Evolutionary conservation across 805 yeast species (phyloP).

Genomic region (Yamadazyma tumulicola): DNA sequence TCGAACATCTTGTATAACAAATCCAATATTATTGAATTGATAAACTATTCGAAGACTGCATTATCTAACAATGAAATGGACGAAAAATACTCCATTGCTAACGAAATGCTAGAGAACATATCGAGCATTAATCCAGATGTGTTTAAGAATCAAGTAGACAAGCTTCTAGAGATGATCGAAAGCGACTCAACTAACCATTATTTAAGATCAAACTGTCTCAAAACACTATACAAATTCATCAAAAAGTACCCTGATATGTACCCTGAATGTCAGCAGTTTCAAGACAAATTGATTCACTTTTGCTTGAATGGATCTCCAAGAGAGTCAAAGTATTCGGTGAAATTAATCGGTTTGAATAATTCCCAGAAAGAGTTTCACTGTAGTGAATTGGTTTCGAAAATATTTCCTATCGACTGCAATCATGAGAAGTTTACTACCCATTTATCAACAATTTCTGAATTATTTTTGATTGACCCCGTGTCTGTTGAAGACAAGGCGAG

Average conservation of each 20-base stretch:
- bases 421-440: slow-evolving; percentile 47
- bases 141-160: slow-evolving; percentile 55
- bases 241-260: slow-evolving; percentile 47
- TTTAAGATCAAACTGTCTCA: slow-evolving; percentile 42
- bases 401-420: slow-evolving; percentile 50
- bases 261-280: slow-evolving; percentile 42
- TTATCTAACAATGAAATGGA: slow-evolving; percentile 11
- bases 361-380: slow-evolving; percentile 39
- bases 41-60: slow-evolving; percentile 42
- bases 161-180: slow-evolving; percentile 40
- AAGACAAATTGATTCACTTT: slow-evolving; percentile 42
- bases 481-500: slow-evolving; percentile 51
- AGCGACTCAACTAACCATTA: slow-evolving; percentile 9
- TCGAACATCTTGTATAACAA: slow-evolving; percentile 62
- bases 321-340: slow-evolving; percentile 65
- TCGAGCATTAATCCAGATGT: slow-evolving; percentile 61
- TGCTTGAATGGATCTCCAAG: slow-evolving; percentile 51
- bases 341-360: slow-evolving; percentile 47
- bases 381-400: slow-evolving; percentile 33
- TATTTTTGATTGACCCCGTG: slow-evolving; percentile 47
- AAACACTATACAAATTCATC: slow-evolving; percentile 58
- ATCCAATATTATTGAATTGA: slow-evolving; percentile 54
- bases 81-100: slow-evolving; percentile 35
- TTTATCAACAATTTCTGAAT: slow-evolving; percentile 57
- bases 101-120: slow-evolving; percentile 55